phyloP scores from a whole-genome alignment of 108 stramenopile species.

The Pseudonitzschia multiseries region DNA sequence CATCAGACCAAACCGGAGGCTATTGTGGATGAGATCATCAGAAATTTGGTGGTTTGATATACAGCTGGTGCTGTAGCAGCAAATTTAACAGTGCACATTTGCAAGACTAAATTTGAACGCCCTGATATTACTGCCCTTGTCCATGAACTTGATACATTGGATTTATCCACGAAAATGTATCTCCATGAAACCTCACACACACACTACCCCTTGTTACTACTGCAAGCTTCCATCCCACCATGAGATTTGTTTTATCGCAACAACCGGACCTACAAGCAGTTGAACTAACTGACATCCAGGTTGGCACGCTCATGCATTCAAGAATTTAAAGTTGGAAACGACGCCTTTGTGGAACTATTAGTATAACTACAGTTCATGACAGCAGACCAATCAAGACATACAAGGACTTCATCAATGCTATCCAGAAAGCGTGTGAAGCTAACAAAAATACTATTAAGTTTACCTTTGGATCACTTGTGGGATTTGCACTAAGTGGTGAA shows the following conservation, averaged over 20 bases:
- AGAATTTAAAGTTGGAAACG: slow-evolving; percentile 4
- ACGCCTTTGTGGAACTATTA: slow-evolving; percentile 9
- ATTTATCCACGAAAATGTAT: neutral
- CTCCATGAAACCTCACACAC: neutral
- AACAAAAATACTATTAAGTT: neutral
- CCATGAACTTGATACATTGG: neutral
- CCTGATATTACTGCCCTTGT: neutral
- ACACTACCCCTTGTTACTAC: neutral
- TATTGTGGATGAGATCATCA: too few species aligned
- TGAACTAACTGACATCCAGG: neutral
- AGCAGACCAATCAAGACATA: neutral
- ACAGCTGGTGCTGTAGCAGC: too few species aligned
- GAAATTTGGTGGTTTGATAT: too few species aligned
- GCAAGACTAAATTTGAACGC: neutral
- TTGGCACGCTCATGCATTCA: neutral
- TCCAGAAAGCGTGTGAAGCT: neutral
- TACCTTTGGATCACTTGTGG: neutral
- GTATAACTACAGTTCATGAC: neutral
- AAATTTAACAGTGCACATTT: too few species aligned
- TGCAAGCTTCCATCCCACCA: neutral
- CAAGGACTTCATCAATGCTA: neutral
- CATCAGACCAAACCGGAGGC: too few species aligned
- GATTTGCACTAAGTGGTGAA: slow-evolving; percentile 4
- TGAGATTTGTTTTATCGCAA: neutral
- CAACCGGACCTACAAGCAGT: neutral